Evolutionary conservation across 768 basidiomycete species (phyloP).

Genomic region (Tubosaeta sp.): DNA sequence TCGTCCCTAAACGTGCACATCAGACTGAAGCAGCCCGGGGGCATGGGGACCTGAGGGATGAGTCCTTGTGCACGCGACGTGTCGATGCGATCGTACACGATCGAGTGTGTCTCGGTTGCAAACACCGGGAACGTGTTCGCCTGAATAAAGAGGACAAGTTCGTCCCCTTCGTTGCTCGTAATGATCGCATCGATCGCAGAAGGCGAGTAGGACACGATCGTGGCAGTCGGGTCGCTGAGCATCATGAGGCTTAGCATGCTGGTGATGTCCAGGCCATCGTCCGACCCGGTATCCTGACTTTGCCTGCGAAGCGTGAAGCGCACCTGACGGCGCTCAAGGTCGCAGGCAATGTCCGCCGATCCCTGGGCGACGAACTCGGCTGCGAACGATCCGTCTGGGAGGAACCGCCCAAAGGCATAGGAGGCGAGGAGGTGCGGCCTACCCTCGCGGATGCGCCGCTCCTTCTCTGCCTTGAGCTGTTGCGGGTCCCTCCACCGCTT

Average conservation of each 20-base stretch:
- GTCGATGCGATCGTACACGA: not conserved
- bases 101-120: not conserved
- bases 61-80: slow-evolving; percentile 26
- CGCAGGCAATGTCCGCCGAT: slow-evolving; percentile 32
- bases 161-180: slow-evolving; percentile 3
- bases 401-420: slow-evolving; percentile 36
- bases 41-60: slow-evolving; percentile 18
- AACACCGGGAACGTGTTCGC: slow-evolving; percentile 33
- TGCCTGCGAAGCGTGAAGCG: slow-evolving; percentile 30
- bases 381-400: slow-evolving; percentile 32
- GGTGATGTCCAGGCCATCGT: not conserved
- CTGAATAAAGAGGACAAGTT: slow-evolving; percentile 27
- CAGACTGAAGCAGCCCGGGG: slow-evolving; percentile 28
- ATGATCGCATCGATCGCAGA: slow-evolving; percentile 21
- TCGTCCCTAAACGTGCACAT: slow-evolving; percentile 26
- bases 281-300: slow-evolving; percentile 9
- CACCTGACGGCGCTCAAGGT: slow-evolving; percentile 30
- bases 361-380: slow-evolving; percentile 27
- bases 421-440: slow-evolving; percentile 19
- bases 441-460: slow-evolving; percentile 19
- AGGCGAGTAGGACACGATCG: slow-evolving; percentile 21
- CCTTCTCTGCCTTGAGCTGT: slow-evolving; percentile 20
- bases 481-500: slow-evolving; percentile 31
- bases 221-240: not conserved
- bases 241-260: not conserved